Evolutionary conservation across 148 eudicot genomes (phyloP), one percentile per base, ranked within the genome.

Genomic region (Beta vulgaris): DNA sequence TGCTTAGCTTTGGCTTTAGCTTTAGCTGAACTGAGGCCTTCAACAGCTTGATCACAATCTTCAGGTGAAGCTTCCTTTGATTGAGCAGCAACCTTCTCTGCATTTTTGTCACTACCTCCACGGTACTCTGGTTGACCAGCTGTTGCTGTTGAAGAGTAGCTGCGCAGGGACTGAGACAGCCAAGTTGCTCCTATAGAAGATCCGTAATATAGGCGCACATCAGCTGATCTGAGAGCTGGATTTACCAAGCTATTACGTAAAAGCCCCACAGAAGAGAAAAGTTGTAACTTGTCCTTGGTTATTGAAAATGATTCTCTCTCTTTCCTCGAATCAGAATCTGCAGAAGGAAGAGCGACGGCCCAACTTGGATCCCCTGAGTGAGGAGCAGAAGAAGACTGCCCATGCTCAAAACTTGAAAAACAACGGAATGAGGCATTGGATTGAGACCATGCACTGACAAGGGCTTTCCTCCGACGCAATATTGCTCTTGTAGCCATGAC

Each of bases 41-140:
- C 93, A 69, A 91, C 97, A 19, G 97, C 97, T 77, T 89, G 87
- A 75, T 91, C 97, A 81, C 97, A 91, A 57, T 89, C 93, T 83
- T 89, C 97, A 18, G 97, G 91, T 65, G 97, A 91, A 60, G 97
- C 74, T 79, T 89, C 97, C 81, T 89, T 91, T 63, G 72, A 81
- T 74, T 79, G 87, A 63, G 85, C 62, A 69, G 65, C 68, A 72
- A 64, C 77, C 57, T 81, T 75, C 49, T 85, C 84, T 77, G 87
- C 88, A 84, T 85, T 75, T 82, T 70, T 80, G 60, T 80, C 76
- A 36, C 80, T 60, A 58, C 57, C 69, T 31, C 75, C 36, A 37
- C 55, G 80, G 54, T 73, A 44, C 40, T 87, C 80, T 34, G 89
- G 90, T 80, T 88, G 86, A 31, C 85, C 86, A 11, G 89, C 84